phyloP scores from a whole-genome alignment of 768 basidiomycete species.

The Rhodotorula babjevae region DNA sequence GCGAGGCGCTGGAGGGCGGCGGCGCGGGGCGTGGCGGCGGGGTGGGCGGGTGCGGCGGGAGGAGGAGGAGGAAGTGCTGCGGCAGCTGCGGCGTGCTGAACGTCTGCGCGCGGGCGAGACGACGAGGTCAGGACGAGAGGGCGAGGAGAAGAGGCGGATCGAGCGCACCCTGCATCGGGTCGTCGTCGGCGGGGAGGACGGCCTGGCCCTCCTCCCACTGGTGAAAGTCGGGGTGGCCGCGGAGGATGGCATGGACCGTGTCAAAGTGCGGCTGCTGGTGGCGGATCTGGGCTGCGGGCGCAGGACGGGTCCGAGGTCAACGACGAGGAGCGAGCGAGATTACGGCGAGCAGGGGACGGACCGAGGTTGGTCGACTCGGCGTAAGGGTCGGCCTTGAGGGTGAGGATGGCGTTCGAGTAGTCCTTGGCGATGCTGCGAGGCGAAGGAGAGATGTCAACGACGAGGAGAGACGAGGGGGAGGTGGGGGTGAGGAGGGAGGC shows the following conservation, averaged over 20 bases:
- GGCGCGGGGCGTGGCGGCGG: neutral
- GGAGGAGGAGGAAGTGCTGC: neutral
- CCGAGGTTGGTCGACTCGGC: neutral
- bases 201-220: constrained; percentile 7
- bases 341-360: neutral
- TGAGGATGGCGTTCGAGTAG: neutral
- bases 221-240: constrained; percentile 7
- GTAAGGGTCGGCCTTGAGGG: neutral
- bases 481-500: no score
- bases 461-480: no score
- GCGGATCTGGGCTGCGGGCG: neutral
- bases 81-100: neutral
- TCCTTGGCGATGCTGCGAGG: constrained; percentile 4
- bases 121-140: neutral
- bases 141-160: neutral
- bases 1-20: no score
- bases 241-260: neutral
- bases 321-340: no score
- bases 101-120: neutral
- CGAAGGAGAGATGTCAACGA: constrained; percentile 7
- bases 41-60: neutral
- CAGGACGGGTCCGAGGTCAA: no score
- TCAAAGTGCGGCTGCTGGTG: neutral
- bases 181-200: neutral
- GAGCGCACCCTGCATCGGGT: constrained; percentile 12